Conservation (phyloP, 495 filamentous ascomycete genomes). For the Podospora conica region DNA sequence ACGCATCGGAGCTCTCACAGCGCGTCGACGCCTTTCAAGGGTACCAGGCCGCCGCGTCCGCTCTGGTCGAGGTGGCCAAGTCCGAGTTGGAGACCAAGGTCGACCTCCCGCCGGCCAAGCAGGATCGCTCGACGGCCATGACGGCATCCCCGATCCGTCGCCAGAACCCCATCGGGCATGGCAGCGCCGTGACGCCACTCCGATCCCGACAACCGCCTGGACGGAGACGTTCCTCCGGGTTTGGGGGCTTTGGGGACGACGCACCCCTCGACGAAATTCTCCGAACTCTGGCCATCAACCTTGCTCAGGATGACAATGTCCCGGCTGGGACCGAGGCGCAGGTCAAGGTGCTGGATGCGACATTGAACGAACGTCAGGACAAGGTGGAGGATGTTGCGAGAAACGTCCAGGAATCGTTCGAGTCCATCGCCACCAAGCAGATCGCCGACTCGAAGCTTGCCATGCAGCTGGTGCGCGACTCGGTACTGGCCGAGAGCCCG, state of each 20-base stretch:
- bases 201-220: slow-evolving; percentile 19
- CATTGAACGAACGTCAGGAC: slow-evolving; percentile 26
- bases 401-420: slow-evolving; percentile 35
- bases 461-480: slow-evolving; percentile 37
- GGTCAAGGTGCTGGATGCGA: slow-evolving; percentile 12
- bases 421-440: slow-evolving; percentile 29
- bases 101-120: not conserved
- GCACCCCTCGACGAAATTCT: slow-evolving; percentile 29
- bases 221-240: slow-evolving; percentile 27
- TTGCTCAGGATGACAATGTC: slow-evolving; percentile 19
- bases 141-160: slow-evolving; percentile 16
- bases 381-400: slow-evolving; percentile 33
- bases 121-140: slow-evolving; percentile 8
- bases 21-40: slow-evolving; percentile 26
- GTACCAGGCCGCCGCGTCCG: slow-evolving; percentile 25
- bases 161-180: slow-evolving; percentile 11
- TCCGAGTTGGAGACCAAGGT: slow-evolving; percentile 17
- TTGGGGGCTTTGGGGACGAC: slow-evolving; percentile 16
- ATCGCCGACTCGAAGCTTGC: slow-evolving; percentile 36
- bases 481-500: slow-evolving; percentile 36
- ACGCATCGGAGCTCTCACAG: slow-evolving; percentile 19
- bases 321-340: slow-evolving; percentile 9
- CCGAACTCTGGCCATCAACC: slow-evolving; percentile 25
- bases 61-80: slow-evolving; percentile 24
- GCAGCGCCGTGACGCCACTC: slow-evolving; percentile 19